Percentiles rank a stretch among this genome's conserved stretches.
phyloP scores from a whole-genome alignment of 805 yeast genomes.

The Sugiyamaella lignohabitans region DNA sequence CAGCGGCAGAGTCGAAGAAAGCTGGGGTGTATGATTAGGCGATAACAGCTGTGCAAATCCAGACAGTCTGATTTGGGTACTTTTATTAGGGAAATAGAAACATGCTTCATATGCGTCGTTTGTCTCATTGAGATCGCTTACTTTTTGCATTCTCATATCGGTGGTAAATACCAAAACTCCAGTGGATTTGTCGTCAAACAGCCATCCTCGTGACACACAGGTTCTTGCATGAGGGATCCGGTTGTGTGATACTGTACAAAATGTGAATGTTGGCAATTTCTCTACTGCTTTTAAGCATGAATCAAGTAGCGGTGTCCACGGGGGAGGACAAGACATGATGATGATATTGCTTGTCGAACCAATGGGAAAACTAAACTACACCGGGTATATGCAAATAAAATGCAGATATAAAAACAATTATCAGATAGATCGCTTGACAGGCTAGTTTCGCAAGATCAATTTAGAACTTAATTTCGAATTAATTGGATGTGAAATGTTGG shows the following conservation, averaged over 20 bases:
- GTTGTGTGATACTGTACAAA: constrained; percentile 52
- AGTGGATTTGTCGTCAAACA: constrained; percentile 60
- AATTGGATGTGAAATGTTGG: no score
- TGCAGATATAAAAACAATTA: no score
- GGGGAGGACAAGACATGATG: constrained; percentile 47
- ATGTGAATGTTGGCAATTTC: constrained; percentile 56
- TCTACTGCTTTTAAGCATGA: constrained; percentile 47
- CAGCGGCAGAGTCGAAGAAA: constrained; percentile 11
- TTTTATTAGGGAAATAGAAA: constrained; percentile 56
- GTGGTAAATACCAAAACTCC: constrained; percentile 66
- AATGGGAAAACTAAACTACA: no score
- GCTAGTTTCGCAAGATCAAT: no score
- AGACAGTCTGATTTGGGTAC: constrained; percentile 65
- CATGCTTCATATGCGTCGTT: constrained; percentile 67
- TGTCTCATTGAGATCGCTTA: constrained; percentile 35
- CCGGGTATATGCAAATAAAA: background rate
- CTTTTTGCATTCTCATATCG: constrained; percentile 64
- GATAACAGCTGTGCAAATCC: constrained; percentile 54
- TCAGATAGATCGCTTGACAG: no score
- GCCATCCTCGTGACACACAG: constrained; percentile 65
- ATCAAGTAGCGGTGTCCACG: constrained; percentile 68
- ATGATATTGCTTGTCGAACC: no score
- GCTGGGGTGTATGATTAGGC: constrained; percentile 18
- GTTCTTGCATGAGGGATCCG: constrained; percentile 59
- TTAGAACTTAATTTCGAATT: no score